phyloP scores from a whole-genome alignment of 192 early-diverging fungal genomes.

The Piromyces finnis region DNA sequence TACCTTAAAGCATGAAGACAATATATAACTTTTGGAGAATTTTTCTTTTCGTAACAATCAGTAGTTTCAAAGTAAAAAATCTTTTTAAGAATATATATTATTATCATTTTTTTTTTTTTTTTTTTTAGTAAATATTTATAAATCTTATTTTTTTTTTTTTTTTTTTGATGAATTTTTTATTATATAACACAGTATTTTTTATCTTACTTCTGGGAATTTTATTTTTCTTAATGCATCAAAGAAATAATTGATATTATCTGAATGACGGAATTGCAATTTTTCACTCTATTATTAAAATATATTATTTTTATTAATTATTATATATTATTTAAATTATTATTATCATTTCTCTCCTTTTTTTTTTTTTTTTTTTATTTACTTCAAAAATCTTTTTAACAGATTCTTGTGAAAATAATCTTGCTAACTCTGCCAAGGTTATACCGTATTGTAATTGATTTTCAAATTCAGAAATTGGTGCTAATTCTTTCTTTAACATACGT shows the following conservation, averaged over 20 bases:
- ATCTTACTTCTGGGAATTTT: constrained; percentile 55
- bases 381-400: background rate
- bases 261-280: constrained; percentile 83
- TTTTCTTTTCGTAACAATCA: constrained; percentile 96
- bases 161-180: too few species aligned
- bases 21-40: constrained; percentile 96
- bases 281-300: background rate
- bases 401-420: background rate
- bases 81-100: constrained; percentile 7
- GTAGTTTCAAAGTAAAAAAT: constrained; percentile 95
- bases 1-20: constrained; percentile 90
- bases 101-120: too few species aligned
- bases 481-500: background rate
- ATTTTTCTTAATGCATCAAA: constrained; percentile 60
- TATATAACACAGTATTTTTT: too few species aligned
- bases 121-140: background rate
- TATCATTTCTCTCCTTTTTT: too few species aligned
- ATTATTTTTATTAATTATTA: background rate
- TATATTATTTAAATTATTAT: too few species aligned
- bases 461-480: background rate
- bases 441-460: background rate
- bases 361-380: background rate
- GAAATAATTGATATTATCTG: constrained; percentile 95
- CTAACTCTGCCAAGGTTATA: background rate
- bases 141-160: background rate